These are phyloP conservation scores for Yarrowia alimentaria DNA, from an alignment of 805 yeast species.

Conservation along the genomic window DNA sequence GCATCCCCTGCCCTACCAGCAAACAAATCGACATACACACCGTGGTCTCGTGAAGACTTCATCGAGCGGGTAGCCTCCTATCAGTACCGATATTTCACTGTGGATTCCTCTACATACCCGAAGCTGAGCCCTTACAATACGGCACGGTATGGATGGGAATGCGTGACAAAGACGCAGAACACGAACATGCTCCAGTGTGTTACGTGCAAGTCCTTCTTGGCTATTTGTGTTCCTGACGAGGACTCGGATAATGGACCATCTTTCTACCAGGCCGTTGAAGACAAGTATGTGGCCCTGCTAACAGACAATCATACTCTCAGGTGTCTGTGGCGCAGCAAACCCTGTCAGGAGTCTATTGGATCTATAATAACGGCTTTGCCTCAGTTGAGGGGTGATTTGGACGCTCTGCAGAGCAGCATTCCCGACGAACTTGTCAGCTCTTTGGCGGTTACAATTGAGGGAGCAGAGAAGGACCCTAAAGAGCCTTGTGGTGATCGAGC, in stretches of 20 bases:
- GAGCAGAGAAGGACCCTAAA: background rate
- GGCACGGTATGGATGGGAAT: conserved; percentile 20
- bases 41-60: conserved; percentile 15
- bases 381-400: background rate
- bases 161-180: too few species aligned
- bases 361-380: conserved; percentile 1
- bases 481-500: too few species aligned
- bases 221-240: background rate
- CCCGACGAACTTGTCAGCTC: too few species aligned
- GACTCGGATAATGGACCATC: background rate
- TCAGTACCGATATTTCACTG: conserved; percentile 7
- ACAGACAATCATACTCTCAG: background rate
- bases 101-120: conserved; percentile 2
- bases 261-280: background rate
- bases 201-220: conserved; percentile 4
- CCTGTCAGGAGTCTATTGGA: background rate
- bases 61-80: conserved; percentile 6
- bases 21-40: background rate
- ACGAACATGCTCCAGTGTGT: conserved; percentile 19
- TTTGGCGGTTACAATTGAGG: background rate
- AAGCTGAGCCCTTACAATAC: background rate
- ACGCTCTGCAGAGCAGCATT: too few species aligned
- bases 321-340: conserved; percentile 7
- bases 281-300: background rate
- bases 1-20: background rate